Evolutionary conservation across 495 filamentous ascomycete species (phyloP), one percentile per base, ranked within the genome.

Genomic region (Aspergillus diversus): DNA sequence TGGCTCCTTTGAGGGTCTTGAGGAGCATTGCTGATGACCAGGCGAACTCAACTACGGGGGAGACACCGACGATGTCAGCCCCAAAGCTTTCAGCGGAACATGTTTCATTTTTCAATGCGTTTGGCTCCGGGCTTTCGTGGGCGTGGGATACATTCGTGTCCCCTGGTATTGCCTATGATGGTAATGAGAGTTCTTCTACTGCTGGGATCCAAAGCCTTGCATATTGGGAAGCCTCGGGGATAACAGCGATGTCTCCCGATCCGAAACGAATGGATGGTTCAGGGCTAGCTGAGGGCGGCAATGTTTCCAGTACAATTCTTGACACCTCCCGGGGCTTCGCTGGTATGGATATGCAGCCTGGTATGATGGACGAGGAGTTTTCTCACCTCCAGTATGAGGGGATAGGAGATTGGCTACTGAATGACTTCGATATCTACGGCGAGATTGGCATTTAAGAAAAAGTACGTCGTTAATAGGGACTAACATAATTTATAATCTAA

Each of bases 1-100:
- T 64, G 61, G 69, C 63, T 5, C 66, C 66, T 13, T 59, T 66
- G 1, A 57, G 63, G n/a, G 69, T 66, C 13, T 33, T 71, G 42
- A 61, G 60, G 46, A 71, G 69, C 47, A 66, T 71, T 49, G 66
- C 37, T 39, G 37, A 39, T 13, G 37, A 57, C 8, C 46, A 49
- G 46, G 13, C 15, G 16, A 49, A 49, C 7, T 27, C 21, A 27
- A 49, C 12, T 49, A 49, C 46, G 7, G 46, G 21, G 21, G 21
- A 27, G 21, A 27, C n/a, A 15, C 16, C 46, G 6, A 13, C 13
- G n/a, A 33, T 55, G 9, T 33, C 52, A 35, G 5, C 52, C 4
- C 15, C 32, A 5, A 55, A 35, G 31, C 52, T 55, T 15, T 13
- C 32, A 9, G 32, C 34, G 3, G 52, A 55, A 33, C 52, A 55